phyloP scores from a whole-genome alignment of 306 rosid species.

The Hylodesmum podocarpum region DNA sequence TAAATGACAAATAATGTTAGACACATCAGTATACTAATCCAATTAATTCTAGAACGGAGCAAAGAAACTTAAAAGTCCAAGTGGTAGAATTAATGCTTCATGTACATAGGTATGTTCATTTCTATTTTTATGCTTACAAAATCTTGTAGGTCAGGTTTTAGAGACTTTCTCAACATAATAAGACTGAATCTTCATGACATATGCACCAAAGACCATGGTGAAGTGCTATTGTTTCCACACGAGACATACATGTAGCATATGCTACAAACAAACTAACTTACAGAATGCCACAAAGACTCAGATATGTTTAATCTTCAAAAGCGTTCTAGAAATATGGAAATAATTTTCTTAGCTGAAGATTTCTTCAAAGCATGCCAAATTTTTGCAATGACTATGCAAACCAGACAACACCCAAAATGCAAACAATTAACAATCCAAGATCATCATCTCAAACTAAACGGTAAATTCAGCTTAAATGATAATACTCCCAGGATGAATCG shows the following conservation, averaged over 20 bases:
- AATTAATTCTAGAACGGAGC: background rate
- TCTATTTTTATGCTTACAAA: background rate
- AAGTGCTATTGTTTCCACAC: background rate
- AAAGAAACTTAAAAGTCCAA: background rate
- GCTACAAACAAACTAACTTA: background rate
- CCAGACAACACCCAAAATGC: background rate
- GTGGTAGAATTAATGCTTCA: background rate
- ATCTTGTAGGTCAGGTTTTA: background rate
- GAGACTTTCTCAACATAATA: background rate
- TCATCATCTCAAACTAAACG: background rate
- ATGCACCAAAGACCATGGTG: background rate
- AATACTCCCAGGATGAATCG: background rate
- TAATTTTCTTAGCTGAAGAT: background rate
- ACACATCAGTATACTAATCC: background rate
- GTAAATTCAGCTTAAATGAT: background rate
- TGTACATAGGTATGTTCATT: background rate
- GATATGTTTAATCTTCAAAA: background rate
- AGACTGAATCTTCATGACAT: background rate
- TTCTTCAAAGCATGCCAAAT: background rate
- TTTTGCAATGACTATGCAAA: background rate
- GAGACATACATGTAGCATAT: background rate
- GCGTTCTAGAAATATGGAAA: background rate
- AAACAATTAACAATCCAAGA: background rate
- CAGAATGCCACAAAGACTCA: background rate
- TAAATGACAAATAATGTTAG: background rate